Evolutionary conservation across 345 rosid species (phyloP).

Genomic region (Linum trigynum): DNA sequence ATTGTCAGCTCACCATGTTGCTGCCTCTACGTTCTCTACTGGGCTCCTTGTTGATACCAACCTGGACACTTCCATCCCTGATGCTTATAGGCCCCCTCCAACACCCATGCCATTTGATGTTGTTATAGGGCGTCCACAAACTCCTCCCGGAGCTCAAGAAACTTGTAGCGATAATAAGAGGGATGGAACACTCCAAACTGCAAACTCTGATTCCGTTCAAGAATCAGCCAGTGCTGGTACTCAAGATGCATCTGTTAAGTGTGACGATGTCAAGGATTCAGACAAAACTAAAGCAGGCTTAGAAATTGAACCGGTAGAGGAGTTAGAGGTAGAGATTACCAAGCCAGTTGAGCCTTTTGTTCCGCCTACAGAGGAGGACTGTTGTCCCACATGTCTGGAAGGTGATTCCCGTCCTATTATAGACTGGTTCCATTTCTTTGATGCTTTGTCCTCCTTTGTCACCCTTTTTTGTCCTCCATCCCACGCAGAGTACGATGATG

Average conservation of each 20-base stretch:
- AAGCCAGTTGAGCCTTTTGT: conserved; percentile 25
- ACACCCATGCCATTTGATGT: conserved; percentile 24
- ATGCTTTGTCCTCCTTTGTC: background rate
- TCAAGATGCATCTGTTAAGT: conserved; percentile 17
- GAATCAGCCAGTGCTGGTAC: conserved; percentile 16
- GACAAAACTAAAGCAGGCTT: conserved; percentile 41
- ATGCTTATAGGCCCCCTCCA: conserved; percentile 26
- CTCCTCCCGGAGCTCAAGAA: background rate
- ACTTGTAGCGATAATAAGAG: too few relatives aligned
- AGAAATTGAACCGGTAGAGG: conserved; percentile 36
- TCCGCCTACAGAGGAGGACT: conserved; percentile 19
- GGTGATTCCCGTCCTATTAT: conserved; percentile 6
- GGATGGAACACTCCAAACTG: too few relatives aligned
- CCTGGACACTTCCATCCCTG: conserved; percentile 30
- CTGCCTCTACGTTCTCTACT: conserved; percentile 25
- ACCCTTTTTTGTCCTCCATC: background rate
- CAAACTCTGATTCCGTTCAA: conserved; percentile 16
- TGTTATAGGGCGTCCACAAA: conserved; percentile 17
- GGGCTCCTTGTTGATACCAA: conserved; percentile 48
- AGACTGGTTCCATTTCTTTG: background rate
- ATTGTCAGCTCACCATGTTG: conserved; percentile 16
- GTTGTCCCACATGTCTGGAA: conserved; percentile 27
- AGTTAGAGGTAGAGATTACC: conserved; percentile 28
- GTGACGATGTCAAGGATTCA: conserved; percentile 28
- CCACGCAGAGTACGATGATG: conserved; percentile 19